phyloP scores from a whole-genome alignment of 2,329 filamentous ascomycete genomes.

The Didymella pomorum region DNA sequence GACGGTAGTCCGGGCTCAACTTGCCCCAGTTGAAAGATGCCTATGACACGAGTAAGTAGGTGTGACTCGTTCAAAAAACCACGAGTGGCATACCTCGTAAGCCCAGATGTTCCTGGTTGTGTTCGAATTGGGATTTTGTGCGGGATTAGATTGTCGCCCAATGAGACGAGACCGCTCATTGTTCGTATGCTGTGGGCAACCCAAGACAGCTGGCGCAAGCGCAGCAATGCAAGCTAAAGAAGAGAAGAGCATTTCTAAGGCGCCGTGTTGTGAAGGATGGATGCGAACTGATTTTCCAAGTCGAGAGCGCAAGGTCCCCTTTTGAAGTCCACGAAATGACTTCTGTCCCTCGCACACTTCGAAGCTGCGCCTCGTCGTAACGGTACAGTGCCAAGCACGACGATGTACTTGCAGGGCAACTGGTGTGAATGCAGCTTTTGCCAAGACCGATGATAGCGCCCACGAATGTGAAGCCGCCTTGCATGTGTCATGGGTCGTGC shows the following conservation, averaged over 20 bases:
- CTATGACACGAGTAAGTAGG: constrained; percentile 26
- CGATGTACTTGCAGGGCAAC: neutral
- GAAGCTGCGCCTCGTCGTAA: neutral
- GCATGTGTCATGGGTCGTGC: neutral
- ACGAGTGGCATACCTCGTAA: constrained; percentile 22
- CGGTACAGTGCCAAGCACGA: constrained; percentile 3
- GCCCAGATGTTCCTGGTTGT: constrained; percentile 27
- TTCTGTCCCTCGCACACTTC: neutral
- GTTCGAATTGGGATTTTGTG: constrained; percentile 20
- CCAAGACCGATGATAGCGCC: constrained; percentile 1
- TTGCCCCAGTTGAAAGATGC: constrained; percentile 54
- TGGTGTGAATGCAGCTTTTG: neutral
- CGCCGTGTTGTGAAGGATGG: neutral
- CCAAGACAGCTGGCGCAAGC: constrained; percentile 15
- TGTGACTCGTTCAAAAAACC: constrained; percentile 36
- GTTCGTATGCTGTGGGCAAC: constrained; percentile 31
- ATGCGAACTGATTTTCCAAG: neutral
- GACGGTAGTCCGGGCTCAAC: constrained; percentile 51
- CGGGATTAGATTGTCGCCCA: constrained; percentile 15
- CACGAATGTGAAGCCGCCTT: neutral
- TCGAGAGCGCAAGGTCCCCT: neutral
- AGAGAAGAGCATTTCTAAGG: constrained; percentile 22
- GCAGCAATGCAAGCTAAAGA: constrained; percentile 16
- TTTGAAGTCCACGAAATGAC: neutral
- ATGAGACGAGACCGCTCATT: constrained; percentile 18